Percentiles rank a stretch among this genome's conserved stretches.
phyloP scores from a whole-genome alignment of 1,284 basidiomycete genomes.

The Acaromyces ingoldii region DNA sequence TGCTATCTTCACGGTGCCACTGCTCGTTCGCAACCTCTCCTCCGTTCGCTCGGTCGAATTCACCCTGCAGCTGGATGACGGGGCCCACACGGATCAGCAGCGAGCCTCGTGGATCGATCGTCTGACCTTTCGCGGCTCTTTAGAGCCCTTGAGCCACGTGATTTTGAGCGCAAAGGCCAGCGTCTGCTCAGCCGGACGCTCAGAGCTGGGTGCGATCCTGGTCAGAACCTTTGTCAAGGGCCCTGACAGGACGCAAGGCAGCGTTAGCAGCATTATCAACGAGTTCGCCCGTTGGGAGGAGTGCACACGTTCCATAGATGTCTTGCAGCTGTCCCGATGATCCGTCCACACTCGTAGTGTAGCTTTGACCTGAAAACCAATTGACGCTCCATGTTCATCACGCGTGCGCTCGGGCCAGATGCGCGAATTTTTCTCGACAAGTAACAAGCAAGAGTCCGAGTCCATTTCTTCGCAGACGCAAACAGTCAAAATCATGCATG shows the following conservation, averaged over 20 bases:
- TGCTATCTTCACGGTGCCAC: not conserved
- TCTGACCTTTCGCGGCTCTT: constrained; percentile 5
- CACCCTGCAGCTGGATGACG: constrained; percentile 6
- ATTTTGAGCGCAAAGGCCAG: not conserved
- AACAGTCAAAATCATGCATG: too few relatives aligned
- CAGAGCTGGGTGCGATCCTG: not conserved
- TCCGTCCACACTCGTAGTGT: too few relatives aligned
- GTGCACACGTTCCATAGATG: not conserved
- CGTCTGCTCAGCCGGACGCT: not conserved
- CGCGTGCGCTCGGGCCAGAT: too few relatives aligned
- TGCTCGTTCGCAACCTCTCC: constrained; percentile 11
- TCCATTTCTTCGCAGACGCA: too few relatives aligned
- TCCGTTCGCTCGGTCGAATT: not conserved
- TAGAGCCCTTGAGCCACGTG: not conserved
- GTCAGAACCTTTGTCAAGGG: not conserved
- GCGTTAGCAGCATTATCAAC: not conserved
- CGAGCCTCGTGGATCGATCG: constrained; percentile 9
- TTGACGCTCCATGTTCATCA: too few relatives aligned
- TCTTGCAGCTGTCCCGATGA: too few relatives aligned
- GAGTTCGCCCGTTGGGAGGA: constrained; percentile 8
- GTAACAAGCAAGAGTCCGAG: too few relatives aligned
- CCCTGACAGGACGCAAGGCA: not conserved
- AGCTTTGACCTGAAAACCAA: too few relatives aligned
- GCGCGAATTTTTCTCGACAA: too few relatives aligned
- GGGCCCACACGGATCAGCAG: not conserved